Conservation (phyloP, 2,329 filamentous ascomycete genomes). For the Colletotrichum sp. region DNA sequence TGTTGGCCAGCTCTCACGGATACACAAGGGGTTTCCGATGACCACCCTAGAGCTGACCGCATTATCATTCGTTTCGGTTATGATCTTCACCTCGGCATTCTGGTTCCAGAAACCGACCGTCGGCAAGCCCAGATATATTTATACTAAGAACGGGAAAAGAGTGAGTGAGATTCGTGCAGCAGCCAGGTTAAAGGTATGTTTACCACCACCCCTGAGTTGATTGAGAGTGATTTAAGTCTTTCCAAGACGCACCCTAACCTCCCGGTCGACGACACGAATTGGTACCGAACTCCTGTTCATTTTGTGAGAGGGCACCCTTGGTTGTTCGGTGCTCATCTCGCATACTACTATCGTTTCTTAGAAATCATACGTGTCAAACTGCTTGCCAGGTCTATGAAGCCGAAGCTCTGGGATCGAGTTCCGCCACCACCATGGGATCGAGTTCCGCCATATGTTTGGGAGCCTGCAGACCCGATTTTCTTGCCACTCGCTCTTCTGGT, state of each 20-base stretch:
- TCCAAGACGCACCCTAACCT: not conserved
- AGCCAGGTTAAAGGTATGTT: not conserved
- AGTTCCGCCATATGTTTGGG: not conserved
- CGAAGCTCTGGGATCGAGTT: too few relatives aligned
- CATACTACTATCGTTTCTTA: not conserved
- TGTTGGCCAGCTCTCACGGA: not conserved
- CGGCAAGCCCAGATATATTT: fast-evolving
- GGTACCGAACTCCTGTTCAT: not conserved
- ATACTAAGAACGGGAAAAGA: not conserved
- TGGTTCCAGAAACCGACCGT: not conserved
- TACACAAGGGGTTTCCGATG: not conserved
- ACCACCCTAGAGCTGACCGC: not conserved
- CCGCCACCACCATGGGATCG: not conserved
- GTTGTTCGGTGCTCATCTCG: not conserved
- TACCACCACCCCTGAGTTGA: too few relatives aligned
- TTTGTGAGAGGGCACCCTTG: not conserved
- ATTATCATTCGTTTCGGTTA: not conserved
- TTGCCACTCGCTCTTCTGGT: too few relatives aligned
- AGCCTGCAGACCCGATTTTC: not conserved
- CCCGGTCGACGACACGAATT: too few relatives aligned
- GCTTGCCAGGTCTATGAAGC: not conserved
- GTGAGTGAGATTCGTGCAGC: not conserved
- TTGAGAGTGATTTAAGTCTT: too few relatives aligned
- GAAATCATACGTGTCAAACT: too few relatives aligned
- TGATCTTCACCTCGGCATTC: not conserved